phyloP scores from a whole-genome alignment of 208 protist species.

The Leishmania aethiopica region DNA sequence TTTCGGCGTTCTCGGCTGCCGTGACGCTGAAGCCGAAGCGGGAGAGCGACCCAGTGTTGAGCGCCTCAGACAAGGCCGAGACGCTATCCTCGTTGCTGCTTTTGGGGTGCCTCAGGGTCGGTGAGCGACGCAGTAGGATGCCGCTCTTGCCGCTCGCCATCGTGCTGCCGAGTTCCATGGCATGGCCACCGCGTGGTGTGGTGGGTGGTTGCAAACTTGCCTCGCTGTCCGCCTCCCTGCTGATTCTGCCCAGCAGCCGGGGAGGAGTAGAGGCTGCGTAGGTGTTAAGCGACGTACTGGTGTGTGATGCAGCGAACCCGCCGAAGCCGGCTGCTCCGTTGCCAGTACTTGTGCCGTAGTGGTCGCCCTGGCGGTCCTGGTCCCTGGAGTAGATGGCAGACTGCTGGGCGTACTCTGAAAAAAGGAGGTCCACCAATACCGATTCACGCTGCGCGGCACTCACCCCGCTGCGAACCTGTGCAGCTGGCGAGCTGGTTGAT shows the following conservation, averaged over 20 bases:
- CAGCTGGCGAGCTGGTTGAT: not conserved
- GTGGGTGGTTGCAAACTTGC: not conserved
- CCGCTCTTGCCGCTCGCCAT: slow-evolving; percentile 2
- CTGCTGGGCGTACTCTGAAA: slow-evolving; percentile 34
- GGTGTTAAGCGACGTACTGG: slow-evolving; percentile 13
- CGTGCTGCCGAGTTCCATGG: not conserved
- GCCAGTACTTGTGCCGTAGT: not conserved
- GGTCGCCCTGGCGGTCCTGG: slow-evolving; percentile 1
- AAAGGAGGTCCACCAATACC: slow-evolving; percentile 26
- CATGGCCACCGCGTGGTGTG: not conserved
- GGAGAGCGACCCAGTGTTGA: not conserved
- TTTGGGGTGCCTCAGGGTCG: not conserved
- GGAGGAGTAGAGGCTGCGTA: not conserved
- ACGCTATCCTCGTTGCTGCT: not conserved
- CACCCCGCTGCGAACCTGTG: not conserved
- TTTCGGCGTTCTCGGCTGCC: slow-evolving; percentile 1
- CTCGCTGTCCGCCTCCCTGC: not conserved
- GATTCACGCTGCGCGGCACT: slow-evolving; percentile 18
- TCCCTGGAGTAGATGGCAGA: slow-evolving; percentile 13
- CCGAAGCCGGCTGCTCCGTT: not conserved
- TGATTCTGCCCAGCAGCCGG: not conserved
- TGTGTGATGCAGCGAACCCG: not conserved
- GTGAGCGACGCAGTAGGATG: slow-evolving; percentile 3
- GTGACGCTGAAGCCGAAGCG: not conserved
- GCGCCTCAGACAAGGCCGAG: slow-evolving; percentile 9